phyloP scores from a whole-genome alignment of 108 stramenopile genomes.

The Discostella stelligeroides region DNA sequence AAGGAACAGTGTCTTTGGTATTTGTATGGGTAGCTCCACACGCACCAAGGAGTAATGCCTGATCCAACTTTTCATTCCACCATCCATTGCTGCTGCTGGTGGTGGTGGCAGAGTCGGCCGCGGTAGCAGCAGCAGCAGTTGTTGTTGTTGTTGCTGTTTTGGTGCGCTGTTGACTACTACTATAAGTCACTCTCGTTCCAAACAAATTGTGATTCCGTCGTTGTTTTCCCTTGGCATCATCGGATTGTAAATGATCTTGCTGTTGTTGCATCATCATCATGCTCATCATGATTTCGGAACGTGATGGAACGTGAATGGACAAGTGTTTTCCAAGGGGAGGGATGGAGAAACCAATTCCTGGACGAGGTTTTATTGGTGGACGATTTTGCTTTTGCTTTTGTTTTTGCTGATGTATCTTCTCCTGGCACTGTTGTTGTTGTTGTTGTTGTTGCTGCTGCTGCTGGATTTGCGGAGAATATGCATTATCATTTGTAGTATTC shows the following conservation, averaged over 20 bases:
- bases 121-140: no score
- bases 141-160: conserved; percentile 2
- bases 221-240: background rate
- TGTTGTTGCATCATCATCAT: conserved; percentile 9
- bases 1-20: no score
- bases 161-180: background rate
- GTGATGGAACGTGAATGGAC: conserved; percentile 36
- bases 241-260: background rate
- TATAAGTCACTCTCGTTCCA: conserved; percentile 9
- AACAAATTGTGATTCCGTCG: background rate
- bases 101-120: background rate
- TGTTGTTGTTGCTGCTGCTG: background rate
- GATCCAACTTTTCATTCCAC: background rate
- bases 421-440: no score
- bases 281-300: conserved; percentile 31
- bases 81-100: background rate
- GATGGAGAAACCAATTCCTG: conserved; percentile 39
- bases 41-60: no score
- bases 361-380: background rate
- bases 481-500: background rate
- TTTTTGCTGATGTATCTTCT: background rate
- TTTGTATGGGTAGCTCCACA: no score
- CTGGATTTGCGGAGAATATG: background rate
- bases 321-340: conserved; percentile 33
- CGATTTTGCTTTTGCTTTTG: background rate